Percentiles rank a stretch among this genome's conserved stretches.
These are phyloP conservation scores for Wakefieldia striispora DNA, from an alignment of 768 basidiomycete genomes.

Conservation along the genomic window DNA sequence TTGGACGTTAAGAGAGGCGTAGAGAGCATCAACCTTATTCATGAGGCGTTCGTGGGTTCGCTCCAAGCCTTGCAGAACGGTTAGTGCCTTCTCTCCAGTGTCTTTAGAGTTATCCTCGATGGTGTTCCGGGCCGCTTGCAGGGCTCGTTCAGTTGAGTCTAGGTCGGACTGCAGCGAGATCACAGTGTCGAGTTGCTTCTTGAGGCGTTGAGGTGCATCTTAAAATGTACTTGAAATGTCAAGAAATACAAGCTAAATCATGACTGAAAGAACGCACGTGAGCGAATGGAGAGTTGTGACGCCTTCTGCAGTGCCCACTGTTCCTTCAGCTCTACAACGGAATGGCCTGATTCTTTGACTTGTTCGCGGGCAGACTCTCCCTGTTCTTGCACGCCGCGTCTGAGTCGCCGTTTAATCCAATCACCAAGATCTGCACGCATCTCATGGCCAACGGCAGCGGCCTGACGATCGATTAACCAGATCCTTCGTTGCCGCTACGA, in stretches of 20 bases:
- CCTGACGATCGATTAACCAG: too few relatives aligned
- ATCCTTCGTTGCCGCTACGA: too few relatives aligned
- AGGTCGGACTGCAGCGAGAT: neutral
- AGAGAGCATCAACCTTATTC: neutral
- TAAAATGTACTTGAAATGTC: neutral
- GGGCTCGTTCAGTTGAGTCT: neutral
- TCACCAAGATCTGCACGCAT: neutral
- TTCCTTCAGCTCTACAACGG: neutral
- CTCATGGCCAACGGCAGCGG: too few relatives aligned
- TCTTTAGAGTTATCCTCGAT: neutral
- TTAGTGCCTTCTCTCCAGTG: neutral
- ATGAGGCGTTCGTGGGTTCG: neutral
- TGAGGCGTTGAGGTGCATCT: neutral
- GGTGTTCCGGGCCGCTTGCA: neutral
- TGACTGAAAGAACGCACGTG: neutral
- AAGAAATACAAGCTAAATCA: too few relatives aligned
- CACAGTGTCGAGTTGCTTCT: neutral
- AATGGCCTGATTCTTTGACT: slow-evolving; percentile 14
- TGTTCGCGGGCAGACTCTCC: slow-evolving; percentile 5
- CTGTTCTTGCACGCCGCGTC: slow-evolving; percentile 15
- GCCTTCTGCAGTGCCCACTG: slow-evolving; percentile 1
- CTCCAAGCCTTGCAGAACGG: neutral
- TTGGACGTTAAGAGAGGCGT: neutral
- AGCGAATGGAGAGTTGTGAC: slow-evolving; percentile 4
- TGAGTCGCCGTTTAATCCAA: slow-evolving; percentile 30